A percentile compares a stretch with the other conserved stretches of the same genome.
These are phyloP conservation scores for Chlorella sp. DNA, from an alignment of 139 green algal genomes.

Conservation along the genomic window DNA sequence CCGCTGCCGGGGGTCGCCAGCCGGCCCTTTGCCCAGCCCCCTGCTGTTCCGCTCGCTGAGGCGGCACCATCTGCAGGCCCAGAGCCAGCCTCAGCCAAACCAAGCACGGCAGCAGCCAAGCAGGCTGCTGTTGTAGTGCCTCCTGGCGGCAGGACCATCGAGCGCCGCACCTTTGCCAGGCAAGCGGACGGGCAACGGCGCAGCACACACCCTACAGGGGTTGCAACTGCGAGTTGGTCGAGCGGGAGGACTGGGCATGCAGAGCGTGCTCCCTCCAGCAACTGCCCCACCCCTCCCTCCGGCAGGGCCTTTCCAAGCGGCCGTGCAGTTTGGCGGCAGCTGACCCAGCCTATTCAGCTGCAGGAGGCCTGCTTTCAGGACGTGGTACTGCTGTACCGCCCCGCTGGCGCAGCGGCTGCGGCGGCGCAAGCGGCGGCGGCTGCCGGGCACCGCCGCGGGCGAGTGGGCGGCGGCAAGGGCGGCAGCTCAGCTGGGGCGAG, in stretches of 20 bases:
- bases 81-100: background rate
- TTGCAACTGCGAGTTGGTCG: no score
- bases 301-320: conserved; percentile 54
- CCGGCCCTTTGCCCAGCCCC: background rate
- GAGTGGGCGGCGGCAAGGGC: no score
- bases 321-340: conserved; percentile 52
- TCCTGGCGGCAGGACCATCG: background rate
- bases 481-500: no score
- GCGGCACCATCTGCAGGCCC: background rate
- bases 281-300: background rate
- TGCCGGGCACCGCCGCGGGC: background rate
- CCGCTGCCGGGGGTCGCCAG: background rate
- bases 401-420: background rate
- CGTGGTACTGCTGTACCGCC: conserved; percentile 74
- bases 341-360: conserved; percentile 59
- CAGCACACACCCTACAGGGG: no score
- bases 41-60: background rate
- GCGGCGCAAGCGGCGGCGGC: background rate
- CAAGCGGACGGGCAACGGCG: background rate
- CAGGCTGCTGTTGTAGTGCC: background rate
- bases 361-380: conserved; percentile 78
- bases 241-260: background rate
- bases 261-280: background rate
- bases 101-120: background rate
- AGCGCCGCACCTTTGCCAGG: background rate